These are phyloP conservation scores for Malus hybrid DNA, from an alignment of 331 rosid species.

Conservation along the genomic window DNA sequence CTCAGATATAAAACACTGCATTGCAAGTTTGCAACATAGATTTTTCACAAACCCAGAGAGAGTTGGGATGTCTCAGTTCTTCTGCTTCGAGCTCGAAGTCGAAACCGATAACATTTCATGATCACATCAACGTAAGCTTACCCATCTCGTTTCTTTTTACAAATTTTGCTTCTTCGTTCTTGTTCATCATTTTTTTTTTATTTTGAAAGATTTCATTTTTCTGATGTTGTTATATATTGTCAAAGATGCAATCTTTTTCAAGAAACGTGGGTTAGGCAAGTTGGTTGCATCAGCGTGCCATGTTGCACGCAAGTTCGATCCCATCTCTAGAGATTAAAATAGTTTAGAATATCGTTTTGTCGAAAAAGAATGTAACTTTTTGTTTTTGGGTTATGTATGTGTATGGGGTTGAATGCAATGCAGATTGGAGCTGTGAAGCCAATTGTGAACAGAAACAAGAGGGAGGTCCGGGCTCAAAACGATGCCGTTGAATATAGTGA, in stretches of 20 bases:
- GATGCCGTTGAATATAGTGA: too few species aligned
- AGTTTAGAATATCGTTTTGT: not conserved
- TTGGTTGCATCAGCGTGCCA: too few species aligned
- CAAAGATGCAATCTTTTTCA: not conserved
- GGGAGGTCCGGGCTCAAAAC: slow-evolving; percentile 22
- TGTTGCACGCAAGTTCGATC: too few species aligned
- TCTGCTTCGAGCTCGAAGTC: slow-evolving; percentile 26
- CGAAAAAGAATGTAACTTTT: not conserved
- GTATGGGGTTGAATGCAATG: slow-evolving; percentile 8
- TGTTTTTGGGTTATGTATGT: not conserved
- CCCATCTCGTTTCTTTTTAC: slow-evolving; percentile 1
- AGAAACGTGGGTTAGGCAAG: too few species aligned
- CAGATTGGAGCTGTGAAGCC: slow-evolving; percentile 39
- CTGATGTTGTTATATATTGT: not conserved
- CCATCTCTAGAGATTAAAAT: too few species aligned
- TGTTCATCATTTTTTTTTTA: not conserved
- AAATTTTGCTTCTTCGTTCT: slow-evolving; percentile 5
- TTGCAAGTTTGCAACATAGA: slow-evolving; percentile 9
- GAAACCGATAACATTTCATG: not conserved
- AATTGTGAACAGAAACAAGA: slow-evolving; percentile 18
- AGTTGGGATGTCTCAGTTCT: slow-evolving; percentile 3
- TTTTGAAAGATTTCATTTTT: not conserved
- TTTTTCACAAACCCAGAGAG: slow-evolving; percentile 10
- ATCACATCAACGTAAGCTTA: not conserved
- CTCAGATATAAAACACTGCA: too few species aligned